Percentiles rank a stretch among this genome's conserved stretches.
Conservation (phyloP, 176 grass and related monocot species). For the Lolium rigidum region DNA sequence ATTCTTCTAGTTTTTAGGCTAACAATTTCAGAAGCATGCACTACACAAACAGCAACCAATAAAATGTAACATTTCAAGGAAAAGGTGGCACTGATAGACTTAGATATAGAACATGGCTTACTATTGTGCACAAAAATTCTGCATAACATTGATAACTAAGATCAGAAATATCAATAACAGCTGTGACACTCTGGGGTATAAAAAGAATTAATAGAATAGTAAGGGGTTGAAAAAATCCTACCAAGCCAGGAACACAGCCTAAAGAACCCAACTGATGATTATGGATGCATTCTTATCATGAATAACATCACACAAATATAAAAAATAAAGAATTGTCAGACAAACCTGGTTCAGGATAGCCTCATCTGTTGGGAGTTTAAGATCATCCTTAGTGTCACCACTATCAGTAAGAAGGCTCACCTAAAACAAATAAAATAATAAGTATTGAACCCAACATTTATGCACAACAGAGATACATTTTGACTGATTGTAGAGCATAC, state of each 20-base stretch:
- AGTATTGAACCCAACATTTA: not conserved
- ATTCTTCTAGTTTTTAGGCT: not conserved
- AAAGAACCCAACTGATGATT: slow-evolving; percentile 16
- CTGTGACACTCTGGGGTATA: not conserved
- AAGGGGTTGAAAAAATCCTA: not conserved
- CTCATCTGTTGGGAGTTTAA: slow-evolving; percentile 91
- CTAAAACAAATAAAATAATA: slow-evolving; percentile 49
- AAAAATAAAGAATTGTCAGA: slow-evolving; percentile 21
- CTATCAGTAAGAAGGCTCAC: slow-evolving; percentile 86
- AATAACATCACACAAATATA: not conserved
- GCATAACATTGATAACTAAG: not conserved
- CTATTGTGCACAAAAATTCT: not conserved
- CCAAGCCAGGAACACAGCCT: not conserved
- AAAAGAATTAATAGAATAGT: not conserved
- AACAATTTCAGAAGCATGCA: slow-evolving; percentile 4
- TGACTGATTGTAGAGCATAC: slow-evolving; percentile 48
- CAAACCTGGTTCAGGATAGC: slow-evolving; percentile 67
- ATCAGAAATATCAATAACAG: not conserved
- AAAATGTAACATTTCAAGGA: not conserved
- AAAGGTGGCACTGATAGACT: not conserved
- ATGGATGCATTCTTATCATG: not conserved
- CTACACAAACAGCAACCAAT: not conserved
- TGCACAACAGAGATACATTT: not conserved
- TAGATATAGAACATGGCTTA: not conserved
- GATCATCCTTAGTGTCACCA: slow-evolving; percentile 91